Evolutionary conservation across 257 asterid species (phyloP).

Genomic region (Lycium barbarum): DNA sequence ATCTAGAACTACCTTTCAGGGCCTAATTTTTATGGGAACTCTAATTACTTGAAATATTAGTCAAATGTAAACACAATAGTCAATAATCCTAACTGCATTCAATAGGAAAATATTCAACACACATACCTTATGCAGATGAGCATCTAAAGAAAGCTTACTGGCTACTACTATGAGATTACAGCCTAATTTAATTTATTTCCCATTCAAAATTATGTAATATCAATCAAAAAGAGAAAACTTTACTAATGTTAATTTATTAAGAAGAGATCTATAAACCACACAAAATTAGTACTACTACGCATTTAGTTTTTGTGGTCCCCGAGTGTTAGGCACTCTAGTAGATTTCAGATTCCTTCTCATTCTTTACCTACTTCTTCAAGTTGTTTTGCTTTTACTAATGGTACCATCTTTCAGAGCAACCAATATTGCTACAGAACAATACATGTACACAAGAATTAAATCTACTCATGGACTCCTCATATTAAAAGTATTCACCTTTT

Average conservation of each 20-base stretch:
- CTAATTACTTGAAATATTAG: neutral
- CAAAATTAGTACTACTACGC: neutral
- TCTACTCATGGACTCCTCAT: neutral
- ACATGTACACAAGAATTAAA: neutral
- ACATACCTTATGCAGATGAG: neutral
- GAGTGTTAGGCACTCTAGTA: neutral
- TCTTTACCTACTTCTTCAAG: conserved; percentile 27
- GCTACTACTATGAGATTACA: neutral
- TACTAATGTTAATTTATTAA: neutral
- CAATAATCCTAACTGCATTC: neutral
- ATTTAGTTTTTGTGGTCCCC: conserved; percentile 7
- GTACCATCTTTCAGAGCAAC: neutral
- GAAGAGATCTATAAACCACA: neutral
- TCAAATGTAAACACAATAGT: neutral
- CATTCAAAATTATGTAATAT: neutral
- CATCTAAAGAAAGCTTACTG: neutral
- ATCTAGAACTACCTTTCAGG: neutral
- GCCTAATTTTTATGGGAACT: conserved; percentile 9
- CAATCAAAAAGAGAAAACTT: neutral
- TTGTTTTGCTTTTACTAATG: neutral
- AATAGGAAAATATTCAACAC: neutral
- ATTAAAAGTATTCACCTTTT: neutral
- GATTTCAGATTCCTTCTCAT: conserved; percentile 19
- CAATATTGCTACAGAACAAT: neutral
- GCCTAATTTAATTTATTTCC: neutral